A percentile compares a stretch with the other conserved stretches of the same genome.
phyloP scores from a whole-genome alignment of 1,284 basidiomycete genomes.

The Amylostereum chailletii region DNA sequence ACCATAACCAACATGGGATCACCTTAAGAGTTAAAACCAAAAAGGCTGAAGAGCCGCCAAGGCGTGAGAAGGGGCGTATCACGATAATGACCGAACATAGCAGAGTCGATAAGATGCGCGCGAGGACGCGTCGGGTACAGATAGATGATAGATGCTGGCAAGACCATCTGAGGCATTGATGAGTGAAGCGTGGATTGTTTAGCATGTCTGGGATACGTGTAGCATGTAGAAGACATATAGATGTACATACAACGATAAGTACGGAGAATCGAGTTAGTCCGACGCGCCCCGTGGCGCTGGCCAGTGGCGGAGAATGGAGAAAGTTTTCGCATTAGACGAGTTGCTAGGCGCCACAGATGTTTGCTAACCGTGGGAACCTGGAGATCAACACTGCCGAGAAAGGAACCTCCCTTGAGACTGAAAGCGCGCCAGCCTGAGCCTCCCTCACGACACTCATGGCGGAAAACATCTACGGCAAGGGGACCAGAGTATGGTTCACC shows the following conservation, averaged over 20 bases:
- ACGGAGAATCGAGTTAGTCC: no score
- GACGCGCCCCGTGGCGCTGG: no score
- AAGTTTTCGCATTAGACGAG: no score
- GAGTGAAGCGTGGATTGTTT: background rate
- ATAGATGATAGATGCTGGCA: conserved; percentile 6
- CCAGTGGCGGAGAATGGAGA: background rate
- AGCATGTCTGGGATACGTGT: background rate
- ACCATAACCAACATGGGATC: background rate
- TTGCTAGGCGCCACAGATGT: no score
- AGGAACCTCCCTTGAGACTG: background rate
- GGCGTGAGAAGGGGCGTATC: conserved; percentile 29
- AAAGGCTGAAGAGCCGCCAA: conserved; percentile 35
- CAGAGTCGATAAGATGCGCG: conserved; percentile 35
- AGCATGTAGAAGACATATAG: no score
- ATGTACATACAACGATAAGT: no score
- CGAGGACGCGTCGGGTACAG: conserved; percentile 28
- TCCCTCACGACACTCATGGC: conserved; percentile 40
- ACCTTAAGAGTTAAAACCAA: conserved; percentile 24
- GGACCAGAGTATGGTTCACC: conserved; percentile 81
- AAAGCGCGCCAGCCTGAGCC: conserved; percentile 3
- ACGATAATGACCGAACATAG: conserved; percentile 33
- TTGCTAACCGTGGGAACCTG: conserved; percentile 5
- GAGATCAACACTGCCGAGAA: conserved; percentile 1
- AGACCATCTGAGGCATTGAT: background rate
- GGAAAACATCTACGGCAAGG: conserved; percentile 81